phyloP scores from a whole-genome alignment of 495 filamentous ascomycete species.

The Cryomyces minteri region DNA sequence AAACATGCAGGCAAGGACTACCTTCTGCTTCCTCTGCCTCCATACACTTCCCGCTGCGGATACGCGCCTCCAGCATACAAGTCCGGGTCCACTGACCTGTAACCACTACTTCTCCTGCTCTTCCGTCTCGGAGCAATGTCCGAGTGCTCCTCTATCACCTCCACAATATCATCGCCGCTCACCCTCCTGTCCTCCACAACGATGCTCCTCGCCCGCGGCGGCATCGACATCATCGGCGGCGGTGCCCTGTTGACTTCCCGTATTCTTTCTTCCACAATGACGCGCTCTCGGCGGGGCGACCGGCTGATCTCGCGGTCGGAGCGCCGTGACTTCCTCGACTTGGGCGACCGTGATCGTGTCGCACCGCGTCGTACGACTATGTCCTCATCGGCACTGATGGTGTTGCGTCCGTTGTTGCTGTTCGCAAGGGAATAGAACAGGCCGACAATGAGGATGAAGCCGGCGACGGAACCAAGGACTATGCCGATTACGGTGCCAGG shows the following conservation, averaged over 20 bases:
- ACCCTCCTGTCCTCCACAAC: constrained; percentile 15
- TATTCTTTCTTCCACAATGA: constrained; percentile 17
- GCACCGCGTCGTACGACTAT: constrained; percentile 2
- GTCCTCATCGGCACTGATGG: constrained; percentile 9
- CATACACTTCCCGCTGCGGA: neutral
- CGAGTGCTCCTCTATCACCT: constrained; percentile 24
- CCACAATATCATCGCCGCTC: constrained; percentile 23
- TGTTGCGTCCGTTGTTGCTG: constrained; percentile 1
- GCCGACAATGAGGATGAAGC: constrained; percentile 60
- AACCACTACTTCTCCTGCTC: constrained; percentile 9
- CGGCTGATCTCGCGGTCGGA: constrained; percentile 16
- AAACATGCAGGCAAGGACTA: neutral
- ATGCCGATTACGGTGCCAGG: constrained; percentile 71
- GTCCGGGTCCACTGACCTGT: constrained; percentile 8
- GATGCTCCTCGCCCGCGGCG: neutral
- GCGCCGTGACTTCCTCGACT: constrained; percentile 10
- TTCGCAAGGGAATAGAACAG: constrained; percentile 32
- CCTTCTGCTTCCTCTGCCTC: neutral
- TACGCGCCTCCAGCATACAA: constrained; percentile 6
- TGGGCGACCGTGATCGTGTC: constrained; percentile 5
- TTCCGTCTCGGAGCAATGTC: constrained; percentile 13
- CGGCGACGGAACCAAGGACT: constrained; percentile 64
- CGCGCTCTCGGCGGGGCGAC: constrained; percentile 14
- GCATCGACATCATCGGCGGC: constrained; percentile 1
- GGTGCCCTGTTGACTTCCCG: constrained; percentile 5